These are phyloP conservation scores for Gymnopilus junonius DNA, from an alignment of 768 basidiomycete species.

Conservation along the genomic window DNA sequence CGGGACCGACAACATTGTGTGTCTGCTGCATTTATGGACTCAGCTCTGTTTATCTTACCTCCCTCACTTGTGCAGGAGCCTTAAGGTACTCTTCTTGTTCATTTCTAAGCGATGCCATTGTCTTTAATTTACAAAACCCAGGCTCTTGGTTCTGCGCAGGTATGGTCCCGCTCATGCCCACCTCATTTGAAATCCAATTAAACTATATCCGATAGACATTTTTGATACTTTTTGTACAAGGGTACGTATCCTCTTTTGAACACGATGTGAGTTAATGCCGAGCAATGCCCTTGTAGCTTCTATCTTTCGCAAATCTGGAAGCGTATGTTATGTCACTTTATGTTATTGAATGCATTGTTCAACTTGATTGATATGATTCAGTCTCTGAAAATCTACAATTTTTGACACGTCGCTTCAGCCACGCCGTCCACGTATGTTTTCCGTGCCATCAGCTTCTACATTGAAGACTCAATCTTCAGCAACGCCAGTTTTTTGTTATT, in stretches of 20 bases:
- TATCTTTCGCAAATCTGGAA: constrained; percentile 38
- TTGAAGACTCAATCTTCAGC: too few species aligned
- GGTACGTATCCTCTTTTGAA: constrained; percentile 19
- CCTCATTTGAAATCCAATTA: background rate
- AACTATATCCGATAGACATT: constrained; percentile 18
- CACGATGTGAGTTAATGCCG: background rate
- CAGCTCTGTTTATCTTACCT: background rate
- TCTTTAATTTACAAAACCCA: background rate
- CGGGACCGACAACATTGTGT: constrained; percentile 26
- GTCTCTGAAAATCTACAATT: constrained; percentile 10
- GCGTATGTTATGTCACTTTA: constrained; percentile 21
- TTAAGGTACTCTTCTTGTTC: constrained; percentile 28
- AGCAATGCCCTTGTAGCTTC: constrained; percentile 18
- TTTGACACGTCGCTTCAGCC: constrained; percentile 10
- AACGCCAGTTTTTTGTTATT: constrained; percentile 24
- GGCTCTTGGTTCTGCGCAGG: constrained; percentile 28
- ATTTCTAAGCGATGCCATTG: background rate
- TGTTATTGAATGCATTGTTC: background rate
- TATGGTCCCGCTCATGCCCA: background rate
- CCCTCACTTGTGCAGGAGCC: constrained; percentile 26
- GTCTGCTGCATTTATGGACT: background rate
- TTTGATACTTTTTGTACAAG: constrained; percentile 34
- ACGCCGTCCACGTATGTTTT: constrained; percentile 16
- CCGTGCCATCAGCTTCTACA: too few species aligned
- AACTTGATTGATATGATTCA: background rate